phyloP scores from a whole-genome alignment of 306 rosid species.

The Dalbergia cultrata region DNA sequence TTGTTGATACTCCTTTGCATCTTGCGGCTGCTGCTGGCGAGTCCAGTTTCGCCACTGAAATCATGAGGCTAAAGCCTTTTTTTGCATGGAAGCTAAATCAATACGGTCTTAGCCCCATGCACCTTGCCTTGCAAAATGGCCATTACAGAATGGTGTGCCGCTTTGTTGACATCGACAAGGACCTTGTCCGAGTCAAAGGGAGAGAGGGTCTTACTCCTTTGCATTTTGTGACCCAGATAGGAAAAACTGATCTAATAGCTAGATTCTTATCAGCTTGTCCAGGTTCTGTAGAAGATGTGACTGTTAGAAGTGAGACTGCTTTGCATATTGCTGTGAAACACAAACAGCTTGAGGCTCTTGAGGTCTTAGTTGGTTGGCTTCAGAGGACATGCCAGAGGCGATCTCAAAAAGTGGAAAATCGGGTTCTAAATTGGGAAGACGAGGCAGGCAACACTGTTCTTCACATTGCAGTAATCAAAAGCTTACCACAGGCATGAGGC shows the following conservation, averaged over 20 bases:
- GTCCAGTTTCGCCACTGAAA: conserved; percentile 47
- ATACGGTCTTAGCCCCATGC: conserved; percentile 47
- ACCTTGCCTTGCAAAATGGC: conserved; percentile 49
- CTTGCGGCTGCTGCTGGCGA: conserved; percentile 46
- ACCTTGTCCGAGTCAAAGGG: conserved; percentile 54
- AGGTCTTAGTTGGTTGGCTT: conserved; percentile 50
- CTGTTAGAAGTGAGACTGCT: conserved; percentile 50
- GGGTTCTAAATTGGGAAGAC: conserved; percentile 44
- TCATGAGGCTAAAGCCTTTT: conserved; percentile 54
- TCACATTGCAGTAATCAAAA: conserved; percentile 47
- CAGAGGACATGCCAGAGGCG: neutral
- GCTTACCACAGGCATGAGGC: conserved; percentile 36
- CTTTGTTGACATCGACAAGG: conserved; percentile 27
- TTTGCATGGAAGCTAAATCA: conserved; percentile 52
- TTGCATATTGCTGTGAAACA: conserved; percentile 53
- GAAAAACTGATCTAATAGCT: conserved; percentile 34
- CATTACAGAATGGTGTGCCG: conserved; percentile 18
- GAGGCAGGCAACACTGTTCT: conserved; percentile 49
- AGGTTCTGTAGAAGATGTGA: conserved; percentile 46
- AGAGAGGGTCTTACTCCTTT: conserved; percentile 53
- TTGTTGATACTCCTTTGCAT: conserved; percentile 57
- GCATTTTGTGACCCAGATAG: conserved; percentile 47
- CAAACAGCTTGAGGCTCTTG: conserved; percentile 38
- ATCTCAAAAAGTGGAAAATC: neutral
- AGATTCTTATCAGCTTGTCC: conserved; percentile 52